A percentile compares a stretch with the other conserved stretches of the same genome.
Evolutionary conservation across 116 monocot species (phyloP).

Genomic region (Cymodocea nodosa): DNA sequence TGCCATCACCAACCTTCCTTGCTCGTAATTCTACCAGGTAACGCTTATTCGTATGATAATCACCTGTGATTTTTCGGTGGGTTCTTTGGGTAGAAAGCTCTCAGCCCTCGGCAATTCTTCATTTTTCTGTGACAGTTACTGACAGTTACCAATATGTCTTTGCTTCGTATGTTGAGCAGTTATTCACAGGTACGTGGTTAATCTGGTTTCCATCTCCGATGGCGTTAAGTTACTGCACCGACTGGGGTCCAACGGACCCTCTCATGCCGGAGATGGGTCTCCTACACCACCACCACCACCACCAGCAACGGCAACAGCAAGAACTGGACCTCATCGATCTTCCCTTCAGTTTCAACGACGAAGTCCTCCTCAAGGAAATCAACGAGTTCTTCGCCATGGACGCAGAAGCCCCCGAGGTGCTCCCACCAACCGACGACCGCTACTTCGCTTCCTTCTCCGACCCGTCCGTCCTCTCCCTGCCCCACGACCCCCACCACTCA

Average conservation of each 20-base stretch:
- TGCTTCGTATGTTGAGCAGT: too few species aligned
- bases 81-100: neutral
- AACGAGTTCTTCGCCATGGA: neutral
- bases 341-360: neutral
- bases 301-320: neutral
- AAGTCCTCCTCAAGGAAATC: neutral
- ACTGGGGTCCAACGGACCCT: neutral
- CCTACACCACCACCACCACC: neutral
- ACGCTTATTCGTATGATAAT: too few species aligned
- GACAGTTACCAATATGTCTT: too few species aligned
- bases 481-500: neutral
- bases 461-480: neutral
- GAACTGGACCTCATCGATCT: neutral
- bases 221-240: neutral
- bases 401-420: neutral
- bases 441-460: neutral
- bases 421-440: neutral
- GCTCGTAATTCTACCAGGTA: too few species aligned
- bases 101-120: too few species aligned
- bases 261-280: neutral
- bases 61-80: neutral
- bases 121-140: too few species aligned
- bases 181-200: too few species aligned
- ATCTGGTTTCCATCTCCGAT: neutral
- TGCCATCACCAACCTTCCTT: too few species aligned